Percentiles rank a stretch among this genome's conserved stretches.
phyloP scores from a whole-genome alignment of 108 stramenopile species.

The Poteriospumella lacustris region DNA sequence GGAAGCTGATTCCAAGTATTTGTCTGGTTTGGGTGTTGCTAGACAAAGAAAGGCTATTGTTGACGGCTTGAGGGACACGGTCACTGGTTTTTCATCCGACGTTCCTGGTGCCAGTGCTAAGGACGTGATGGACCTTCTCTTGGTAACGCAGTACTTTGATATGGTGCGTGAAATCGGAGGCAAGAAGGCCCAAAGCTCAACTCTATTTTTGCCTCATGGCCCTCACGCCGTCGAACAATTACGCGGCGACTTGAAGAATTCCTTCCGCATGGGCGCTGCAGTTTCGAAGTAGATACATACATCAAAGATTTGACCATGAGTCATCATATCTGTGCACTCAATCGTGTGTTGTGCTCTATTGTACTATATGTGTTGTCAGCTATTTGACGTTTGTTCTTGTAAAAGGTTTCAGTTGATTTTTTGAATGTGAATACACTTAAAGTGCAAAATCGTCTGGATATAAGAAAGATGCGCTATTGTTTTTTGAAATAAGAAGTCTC shows the following conservation, averaged over 20 bases:
- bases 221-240: constrained; percentile 10
- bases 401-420: no score
- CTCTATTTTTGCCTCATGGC: constrained; percentile 25
- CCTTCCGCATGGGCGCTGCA: no score
- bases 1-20: constrained; percentile 81
- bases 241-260: background rate
- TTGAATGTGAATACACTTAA: no score
- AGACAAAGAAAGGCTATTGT: constrained; percentile 94
- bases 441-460: no score
- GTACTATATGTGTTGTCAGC: no score
- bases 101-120: constrained; percentile 74
- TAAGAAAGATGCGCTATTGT: no score
- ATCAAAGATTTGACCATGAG: no score
- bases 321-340: no score
- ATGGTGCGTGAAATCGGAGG: constrained; percentile 49
- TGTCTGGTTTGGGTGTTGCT: constrained; percentile 70
- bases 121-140: constrained; percentile 90
- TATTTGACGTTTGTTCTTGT: no score
- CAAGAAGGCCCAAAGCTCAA: background rate
- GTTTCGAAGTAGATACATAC: no score
- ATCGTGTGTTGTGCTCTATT: no score
- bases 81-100: constrained; percentile 66
- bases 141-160: constrained; percentile 91
- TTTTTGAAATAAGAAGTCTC: no score
- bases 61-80: constrained; percentile 74